Conservation (phyloP, 129 eudicot genomes). For the Flaveria ramosissima region DNA sequence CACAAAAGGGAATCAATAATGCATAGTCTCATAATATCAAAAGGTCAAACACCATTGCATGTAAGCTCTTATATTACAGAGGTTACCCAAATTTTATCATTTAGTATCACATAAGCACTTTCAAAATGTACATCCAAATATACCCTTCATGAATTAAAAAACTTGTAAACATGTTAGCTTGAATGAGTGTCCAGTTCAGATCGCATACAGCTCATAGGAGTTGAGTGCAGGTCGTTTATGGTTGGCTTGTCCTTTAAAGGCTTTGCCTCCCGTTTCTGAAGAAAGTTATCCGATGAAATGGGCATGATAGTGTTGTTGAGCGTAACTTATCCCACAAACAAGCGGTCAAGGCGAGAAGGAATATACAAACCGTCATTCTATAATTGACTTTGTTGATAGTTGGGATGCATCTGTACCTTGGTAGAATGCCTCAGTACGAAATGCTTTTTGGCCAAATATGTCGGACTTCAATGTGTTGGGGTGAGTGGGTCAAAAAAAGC, state of each 20-base stretch:
- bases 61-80: not conserved
- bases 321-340: not conserved
- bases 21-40: not conserved
- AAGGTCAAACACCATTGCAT: not conserved
- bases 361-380: not conserved
- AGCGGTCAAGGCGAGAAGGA: not conserved
- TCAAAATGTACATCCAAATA: not conserved
- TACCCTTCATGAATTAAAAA: not conserved
- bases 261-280: not conserved
- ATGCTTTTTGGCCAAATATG: not conserved
- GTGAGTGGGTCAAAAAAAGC: not conserved
- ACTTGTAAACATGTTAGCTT: conserved; percentile 2
- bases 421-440: too few species aligned
- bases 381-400: not conserved
- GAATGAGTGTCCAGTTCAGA: not conserved
- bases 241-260: conserved; percentile 5
- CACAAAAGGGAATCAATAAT: not conserved
- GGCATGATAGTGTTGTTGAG: not conserved
- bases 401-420: not conserved
- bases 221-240: not conserved
- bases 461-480: not conserved
- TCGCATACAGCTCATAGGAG: not conserved
- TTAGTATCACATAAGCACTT: conserved; percentile 4
- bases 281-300: not conserved
- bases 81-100: not conserved